Evolutionary conservation across 2,329 filamentous ascomycete species (phyloP), one percentile per base, ranked within the genome.

Genomic region (Sphaerulina musiva): DNA sequence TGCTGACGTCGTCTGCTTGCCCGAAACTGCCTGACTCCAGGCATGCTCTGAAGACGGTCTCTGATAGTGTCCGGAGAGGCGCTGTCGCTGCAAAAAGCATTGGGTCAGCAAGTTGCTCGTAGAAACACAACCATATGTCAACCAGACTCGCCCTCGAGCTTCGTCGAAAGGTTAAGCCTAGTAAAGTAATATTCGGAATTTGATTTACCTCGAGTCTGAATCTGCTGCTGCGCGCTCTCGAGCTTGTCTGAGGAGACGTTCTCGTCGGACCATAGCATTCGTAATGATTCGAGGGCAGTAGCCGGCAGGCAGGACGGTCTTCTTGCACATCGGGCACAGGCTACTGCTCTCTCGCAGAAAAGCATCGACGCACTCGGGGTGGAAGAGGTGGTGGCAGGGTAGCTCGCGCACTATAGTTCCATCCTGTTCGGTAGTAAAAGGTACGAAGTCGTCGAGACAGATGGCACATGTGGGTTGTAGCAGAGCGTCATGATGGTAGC

Each of bases 381-480:
- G 92, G 70, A 91, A 98, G 53, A 97, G 92, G 68, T 98, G 93
- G 0, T 86, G 84, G 64, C 93, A 98, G 0, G 89, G 83, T 2
- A 97, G 76, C 70, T 96, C 87, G 52, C 90, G 86, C 52, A 97
- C 90, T 17, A 83, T 80, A 0, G 87, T 64, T 34, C 65, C 66
- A 46, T 60, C 57, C 6, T 50, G 44, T 11, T 57, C 62, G 6
- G 54, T 40, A 42, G 31, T 54, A 8, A 58, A 56, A 1, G 61
- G 53, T 29, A 86, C 78, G 65, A 89, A 97, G 55, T 88, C 82
- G 51, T 89, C 87, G 1, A 95, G 78, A 67, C 93, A 98, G 50
- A 97, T 95, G n/a, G 88, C 83, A 67, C 93, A 97, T 2, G 80
- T 84, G 0, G 88, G 84, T 68, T 97, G 93, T 17, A 84, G 82